These are phyloP conservation scores for Debaryomyces nepalensis DNA, from an alignment of 1,139 yeast genomes.

Conservation along the genomic window DNA sequence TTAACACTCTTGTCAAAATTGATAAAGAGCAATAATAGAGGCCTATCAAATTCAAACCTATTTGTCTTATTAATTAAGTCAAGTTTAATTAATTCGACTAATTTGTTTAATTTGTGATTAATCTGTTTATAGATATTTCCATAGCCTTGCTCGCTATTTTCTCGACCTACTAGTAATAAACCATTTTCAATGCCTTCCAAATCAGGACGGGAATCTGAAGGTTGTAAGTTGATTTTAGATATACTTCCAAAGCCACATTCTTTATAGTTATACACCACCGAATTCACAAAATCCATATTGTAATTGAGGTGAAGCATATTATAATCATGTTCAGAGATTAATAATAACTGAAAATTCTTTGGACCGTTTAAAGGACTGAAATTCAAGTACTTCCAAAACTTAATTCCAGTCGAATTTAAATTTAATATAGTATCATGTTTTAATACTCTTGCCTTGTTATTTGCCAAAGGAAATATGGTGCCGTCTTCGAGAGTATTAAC, in stretches of 20 bases:
- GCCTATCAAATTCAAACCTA: conserved; percentile 48
- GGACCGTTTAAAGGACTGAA: conserved; percentile 55
- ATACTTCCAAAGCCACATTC: conserved; percentile 55
- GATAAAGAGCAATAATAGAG: conserved; percentile 51
- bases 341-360: conserved; percentile 58
- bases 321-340: conserved; percentile 41
- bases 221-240: conserved; percentile 35
- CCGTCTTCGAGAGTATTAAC: conserved; percentile 16
- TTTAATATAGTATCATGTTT: conserved; percentile 38
- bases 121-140: conserved; percentile 36
- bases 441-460: conserved; percentile 32
- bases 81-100: conserved; percentile 41
- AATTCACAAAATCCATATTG: conserved; percentile 42
- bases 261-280: conserved; percentile 47
- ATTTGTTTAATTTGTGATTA: conserved; percentile 32
- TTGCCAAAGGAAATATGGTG: conserved; percentile 10
- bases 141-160: conserved; percentile 24
- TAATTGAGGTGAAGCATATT: conserved; percentile 22
- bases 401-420: conserved; percentile 41
- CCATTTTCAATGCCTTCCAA: conserved; percentile 41
- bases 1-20: conserved; percentile 50
- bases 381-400: conserved; percentile 60
- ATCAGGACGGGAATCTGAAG: conserved; percentile 37
- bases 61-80: conserved; percentile 50
- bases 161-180: conserved; percentile 33